Evolutionary conservation across 352 stramenopile genomes (phyloP).

Genomic region (Globisporangium middletonii): DNA sequence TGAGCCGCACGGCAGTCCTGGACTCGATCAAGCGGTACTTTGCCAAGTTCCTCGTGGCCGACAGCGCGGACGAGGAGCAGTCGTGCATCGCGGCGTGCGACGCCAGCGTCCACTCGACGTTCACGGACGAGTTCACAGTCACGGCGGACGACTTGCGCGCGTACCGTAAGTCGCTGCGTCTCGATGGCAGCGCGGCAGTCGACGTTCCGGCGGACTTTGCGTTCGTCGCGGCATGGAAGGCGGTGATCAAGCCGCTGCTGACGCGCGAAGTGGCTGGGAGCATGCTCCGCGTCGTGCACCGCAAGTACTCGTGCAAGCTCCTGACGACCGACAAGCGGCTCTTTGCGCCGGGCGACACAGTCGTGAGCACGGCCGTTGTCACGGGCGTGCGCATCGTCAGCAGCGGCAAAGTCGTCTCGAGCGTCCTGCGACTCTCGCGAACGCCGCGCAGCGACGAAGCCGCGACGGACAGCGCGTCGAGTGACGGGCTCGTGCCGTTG

Average conservation of each 20-base stretch:
- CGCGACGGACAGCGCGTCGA: neutral
- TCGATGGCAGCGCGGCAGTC: neutral
- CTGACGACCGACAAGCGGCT: slow-evolving; percentile 24
- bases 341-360: slow-evolving; percentile 62
- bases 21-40: slow-evolving; percentile 75
- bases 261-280: slow-evolving; percentile 78
- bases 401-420: slow-evolving; percentile 75
- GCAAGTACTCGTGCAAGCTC: slow-evolving; percentile 83
- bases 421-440: slow-evolving; percentile 59
- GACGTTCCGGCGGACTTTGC: slow-evolving; percentile 65
- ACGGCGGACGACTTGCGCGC: slow-evolving; percentile 42
- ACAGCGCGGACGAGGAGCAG: slow-evolving; percentile 46
- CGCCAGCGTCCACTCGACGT: slow-evolving; percentile 53
- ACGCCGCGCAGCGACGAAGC: slow-evolving; percentile 28
- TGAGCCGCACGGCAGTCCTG: slow-evolving; percentile 27
- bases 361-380: slow-evolving; percentile 69
- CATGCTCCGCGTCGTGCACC: slow-evolving; percentile 75
- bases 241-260: slow-evolving; percentile 81
- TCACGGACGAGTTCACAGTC: slow-evolving; percentile 59
- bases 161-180: slow-evolving; percentile 50
- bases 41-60: slow-evolving; percentile 66
- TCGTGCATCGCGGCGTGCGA: slow-evolving; percentile 52
- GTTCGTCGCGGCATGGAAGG: slow-evolving; percentile 75
- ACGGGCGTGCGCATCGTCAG: slow-evolving; percentile 68
- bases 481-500: slow-evolving; percentile 33